Conservation (phyloP, 371 early-diverging fungal genomes). For the Zychaea mexicana region DNA sequence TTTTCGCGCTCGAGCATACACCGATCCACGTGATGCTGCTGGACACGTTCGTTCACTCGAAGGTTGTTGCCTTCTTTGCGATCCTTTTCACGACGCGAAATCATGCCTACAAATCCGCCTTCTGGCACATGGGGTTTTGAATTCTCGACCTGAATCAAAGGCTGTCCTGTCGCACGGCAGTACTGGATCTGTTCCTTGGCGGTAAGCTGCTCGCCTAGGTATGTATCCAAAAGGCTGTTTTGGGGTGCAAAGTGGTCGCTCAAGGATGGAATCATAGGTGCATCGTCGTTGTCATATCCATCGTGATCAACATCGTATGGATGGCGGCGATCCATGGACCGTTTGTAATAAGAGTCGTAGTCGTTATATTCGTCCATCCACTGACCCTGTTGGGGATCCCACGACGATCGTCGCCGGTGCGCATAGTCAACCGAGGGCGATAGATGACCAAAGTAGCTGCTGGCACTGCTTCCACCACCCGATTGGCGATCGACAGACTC, state of each 20-base stretch:
- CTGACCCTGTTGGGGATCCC: slow-evolving; percentile 11
- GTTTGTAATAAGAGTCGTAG: neutral
- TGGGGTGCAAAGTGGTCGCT: slow-evolving; percentile 53
- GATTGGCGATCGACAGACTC: slow-evolving; percentile 17
- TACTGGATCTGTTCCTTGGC: slow-evolving; percentile 54
- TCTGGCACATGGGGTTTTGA: slow-evolving; percentile 38
- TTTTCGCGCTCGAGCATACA: slow-evolving; percentile 47
- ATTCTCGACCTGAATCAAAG: slow-evolving; percentile 43
- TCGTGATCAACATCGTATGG: slow-evolving; percentile 29
- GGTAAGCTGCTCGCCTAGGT: slow-evolving; percentile 44
- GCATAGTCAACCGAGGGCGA: slow-evolving; percentile 3
- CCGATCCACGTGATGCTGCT: slow-evolving; percentile 37
- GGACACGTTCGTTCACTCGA: slow-evolving; percentile 38
- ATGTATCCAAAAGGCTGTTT: slow-evolving; percentile 43
- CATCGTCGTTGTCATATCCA: slow-evolving; percentile 27
- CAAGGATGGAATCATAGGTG: slow-evolving; percentile 45
- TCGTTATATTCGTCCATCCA: slow-evolving; percentile 10
- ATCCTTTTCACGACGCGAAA: slow-evolving; percentile 48
- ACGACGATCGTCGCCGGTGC: slow-evolving; percentile 15
- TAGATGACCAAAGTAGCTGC: slow-evolving; percentile 7
- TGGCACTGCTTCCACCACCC: slow-evolving; percentile 10
- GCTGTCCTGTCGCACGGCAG: slow-evolving; percentile 52
- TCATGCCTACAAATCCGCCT: slow-evolving; percentile 50
- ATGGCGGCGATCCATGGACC: neutral
- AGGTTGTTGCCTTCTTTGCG: slow-evolving; percentile 40